A percentile compares a stretch with the other conserved stretches of the same genome.
These are phyloP conservation scores for Colletotrichum cereale DNA, from an alignment of 2,329 filamentous ascomycete genomes.

Conservation along the genomic window DNA sequence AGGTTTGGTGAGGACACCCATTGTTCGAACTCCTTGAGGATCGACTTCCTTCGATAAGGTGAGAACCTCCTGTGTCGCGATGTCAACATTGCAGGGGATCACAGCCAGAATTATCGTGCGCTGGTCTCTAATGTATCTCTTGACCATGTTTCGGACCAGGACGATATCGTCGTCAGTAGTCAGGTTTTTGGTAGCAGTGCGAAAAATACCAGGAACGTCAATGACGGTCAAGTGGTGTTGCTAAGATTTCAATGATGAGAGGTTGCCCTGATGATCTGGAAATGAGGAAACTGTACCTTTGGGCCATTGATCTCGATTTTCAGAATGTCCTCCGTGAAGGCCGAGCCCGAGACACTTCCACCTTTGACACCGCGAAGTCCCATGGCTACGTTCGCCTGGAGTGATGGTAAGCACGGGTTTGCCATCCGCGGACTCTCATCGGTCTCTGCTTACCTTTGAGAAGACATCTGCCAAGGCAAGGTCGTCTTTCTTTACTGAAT, in stretches of 20 bases:
- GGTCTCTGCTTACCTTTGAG: slow-evolving; percentile 49
- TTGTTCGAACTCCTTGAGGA: slow-evolving; percentile 54
- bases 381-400: slow-evolving; percentile 58
- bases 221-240: slow-evolving; percentile 65
- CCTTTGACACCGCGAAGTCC: slow-evolving; percentile 51
- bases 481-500: slow-evolving; percentile 43
- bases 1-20: slow-evolving; percentile 69
- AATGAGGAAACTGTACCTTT: slow-evolving; percentile 44
- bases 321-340: slow-evolving; percentile 62
- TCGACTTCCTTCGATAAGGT: slow-evolving; percentile 53
- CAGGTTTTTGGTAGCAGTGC: slow-evolving; percentile 48
- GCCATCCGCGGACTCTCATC: neutral
- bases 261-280: neutral
- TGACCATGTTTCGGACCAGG: slow-evolving; percentile 61
- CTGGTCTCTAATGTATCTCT: slow-evolving; percentile 57
- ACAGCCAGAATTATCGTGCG: slow-evolving; percentile 66
- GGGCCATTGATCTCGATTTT: slow-evolving; percentile 62
- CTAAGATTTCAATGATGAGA: slow-evolving; percentile 37
- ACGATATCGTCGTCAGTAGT: slow-evolving; percentile 60
- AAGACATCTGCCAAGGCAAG: slow-evolving; percentile 55
- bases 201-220: slow-evolving; percentile 68
- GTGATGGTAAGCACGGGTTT: neutral
- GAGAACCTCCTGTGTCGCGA: slow-evolving; percentile 57
- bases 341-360: slow-evolving; percentile 34
- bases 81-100: slow-evolving; percentile 54